phyloP scores from a whole-genome alignment of 2,329 filamentous ascomycete species.

The Fusarium staphyleae region DNA sequence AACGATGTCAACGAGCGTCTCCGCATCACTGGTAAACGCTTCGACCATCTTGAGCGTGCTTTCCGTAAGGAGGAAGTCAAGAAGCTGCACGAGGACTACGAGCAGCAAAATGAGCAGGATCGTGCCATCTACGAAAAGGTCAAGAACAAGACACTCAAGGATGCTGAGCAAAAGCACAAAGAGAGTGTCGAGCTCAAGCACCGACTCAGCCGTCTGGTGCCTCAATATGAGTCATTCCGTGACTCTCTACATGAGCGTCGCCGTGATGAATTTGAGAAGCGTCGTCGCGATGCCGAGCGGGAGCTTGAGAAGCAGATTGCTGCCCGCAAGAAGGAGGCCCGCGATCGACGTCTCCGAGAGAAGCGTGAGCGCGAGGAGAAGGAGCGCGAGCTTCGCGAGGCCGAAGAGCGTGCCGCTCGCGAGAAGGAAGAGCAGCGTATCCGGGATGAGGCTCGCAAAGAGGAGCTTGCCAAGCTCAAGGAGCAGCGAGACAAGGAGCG shows the following conservation, averaged over 20 bases:
- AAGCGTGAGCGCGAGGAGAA: conserved; percentile 84
- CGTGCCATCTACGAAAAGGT: conserved; percentile 79
- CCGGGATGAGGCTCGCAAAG: conserved; percentile 80
- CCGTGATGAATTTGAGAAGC: conserved; percentile 94
- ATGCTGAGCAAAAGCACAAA: conserved; percentile 87
- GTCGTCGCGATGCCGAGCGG: conserved; percentile 87
- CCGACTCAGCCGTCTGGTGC: conserved; percentile 83
- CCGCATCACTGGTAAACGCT: conserved; percentile 89
- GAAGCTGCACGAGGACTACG: conserved; percentile 87
- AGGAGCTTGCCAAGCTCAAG: conserved; percentile 71
- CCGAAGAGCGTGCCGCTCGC: conserved; percentile 79
- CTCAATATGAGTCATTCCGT: conserved; percentile 85
- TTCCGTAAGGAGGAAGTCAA: conserved; percentile 96
- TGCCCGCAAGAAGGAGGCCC: conserved; percentile 84
- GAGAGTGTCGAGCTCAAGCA: conserved; percentile 93
- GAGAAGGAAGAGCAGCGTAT: conserved; percentile 87
- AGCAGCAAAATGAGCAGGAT: conserved; percentile 80
- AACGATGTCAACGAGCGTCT: conserved; percentile 92
- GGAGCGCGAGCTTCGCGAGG: conserved; percentile 79
- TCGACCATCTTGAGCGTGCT: conserved; percentile 96
- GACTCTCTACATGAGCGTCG: conserved; percentile 83
- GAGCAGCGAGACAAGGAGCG: conserved; percentile 71
- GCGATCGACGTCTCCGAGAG: conserved; percentile 83
- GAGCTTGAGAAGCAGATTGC: conserved; percentile 93
- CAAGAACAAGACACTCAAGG: conserved; percentile 79